Evolutionary conservation across 2,329 filamentous ascomycete species (phyloP), one percentile per base, ranked within the genome.

Genomic region (Talaromyces sp.): DNA sequence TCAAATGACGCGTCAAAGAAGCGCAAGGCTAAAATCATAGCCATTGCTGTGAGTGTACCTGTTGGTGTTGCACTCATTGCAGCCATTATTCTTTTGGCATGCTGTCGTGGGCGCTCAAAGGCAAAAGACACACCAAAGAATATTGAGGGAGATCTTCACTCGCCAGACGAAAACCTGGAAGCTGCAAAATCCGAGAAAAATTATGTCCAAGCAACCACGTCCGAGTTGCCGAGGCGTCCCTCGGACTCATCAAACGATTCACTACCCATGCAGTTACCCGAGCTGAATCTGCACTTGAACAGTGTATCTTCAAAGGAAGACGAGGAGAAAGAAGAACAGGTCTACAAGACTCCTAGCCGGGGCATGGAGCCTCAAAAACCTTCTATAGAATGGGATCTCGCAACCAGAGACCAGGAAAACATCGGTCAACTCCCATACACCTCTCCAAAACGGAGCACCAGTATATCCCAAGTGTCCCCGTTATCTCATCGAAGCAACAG

Each of bases 1-100:
- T 58, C 63, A 31, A 56, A 62, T 46, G 38, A 60, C 9, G 64
- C 56, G n/a, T 62, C 56, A 11, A 64, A 67, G 41, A 64, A 64
- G 38, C 70, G 67, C 56, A 76, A 74, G 64, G 72, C 72, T 46
- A 71, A 71, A 3, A 71, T 75, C n/a, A 75, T 76, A 46, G 72
- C 69, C 2, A 70, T 74, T 50, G 70, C 72, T 4, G 68, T 76
- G 2, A 66, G 75, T 21, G 66, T 75, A n/a, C 74, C 74, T 2
- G 54, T 72, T 7, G 73, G 68, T 10, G 65, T 71, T 13, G 58
- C 73, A 11, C 60, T 69, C 24, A 70, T 68, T 46, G 43, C 66
- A 31, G 57, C 71, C 8, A 65, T 73, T 35, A 62, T 76, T 9
- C 71, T 75, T 58, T 74, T 68, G 58, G 70, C 71, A 62, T 72